Percentiles rank a stretch among this genome's conserved stretches.
These are phyloP conservation scores for Kwoniella sp. DNA, from an alignment of 768 basidiomycete species.

Conservation along the genomic window DNA sequence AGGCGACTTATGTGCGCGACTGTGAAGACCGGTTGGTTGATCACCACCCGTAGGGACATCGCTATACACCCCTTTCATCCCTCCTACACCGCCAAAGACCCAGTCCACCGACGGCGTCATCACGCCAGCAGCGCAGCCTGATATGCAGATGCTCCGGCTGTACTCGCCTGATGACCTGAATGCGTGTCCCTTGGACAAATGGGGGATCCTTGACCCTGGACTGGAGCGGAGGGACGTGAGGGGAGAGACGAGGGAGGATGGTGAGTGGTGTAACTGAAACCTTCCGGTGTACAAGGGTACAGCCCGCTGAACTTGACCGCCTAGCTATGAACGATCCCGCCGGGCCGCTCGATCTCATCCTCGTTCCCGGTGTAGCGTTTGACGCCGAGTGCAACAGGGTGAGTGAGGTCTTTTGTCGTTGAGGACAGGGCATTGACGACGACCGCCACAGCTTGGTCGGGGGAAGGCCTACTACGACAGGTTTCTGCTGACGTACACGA, in stretches of 20 bases:
- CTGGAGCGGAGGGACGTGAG: slow-evolving; percentile 17
- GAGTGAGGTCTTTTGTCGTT: slow-evolving; percentile 3
- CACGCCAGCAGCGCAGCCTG: not conserved
- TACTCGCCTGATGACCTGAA: slow-evolving; percentile 32
- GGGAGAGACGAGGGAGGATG: slow-evolving; percentile 19
- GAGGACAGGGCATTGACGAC: not conserved
- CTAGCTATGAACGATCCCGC: slow-evolving; percentile 11
- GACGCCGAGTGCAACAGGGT: slow-evolving; percentile 40
- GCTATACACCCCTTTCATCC: slow-evolving; percentile 36
- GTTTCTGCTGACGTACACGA: slow-evolving; percentile 27
- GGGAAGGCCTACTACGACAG: slow-evolving; percentile 45
- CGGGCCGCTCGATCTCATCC: slow-evolving; percentile 31
- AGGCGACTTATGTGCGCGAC: not conserved
- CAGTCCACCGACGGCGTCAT: not conserved
- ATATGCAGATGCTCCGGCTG: slow-evolving; percentile 40
- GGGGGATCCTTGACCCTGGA: slow-evolving; percentile 43
- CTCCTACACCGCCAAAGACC: slow-evolving; percentile 14
- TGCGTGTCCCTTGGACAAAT: slow-evolving; percentile 37
- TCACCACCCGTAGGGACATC: slow-evolving; percentile 13
- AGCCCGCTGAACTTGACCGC: not conserved
- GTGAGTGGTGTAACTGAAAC: slow-evolving; percentile 18
- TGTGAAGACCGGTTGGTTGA: not conserved
- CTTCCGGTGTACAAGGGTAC: not conserved
- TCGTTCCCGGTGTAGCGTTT: slow-evolving; percentile 44
- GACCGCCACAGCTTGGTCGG: slow-evolving; percentile 30